A percentile compares a stretch with the other conserved stretches of the same genome.
These are phyloP conservation scores for Aspergillus aculeatinus DNA, from an alignment of 2,329 filamentous ascomycete species.

Conservation along the genomic window DNA sequence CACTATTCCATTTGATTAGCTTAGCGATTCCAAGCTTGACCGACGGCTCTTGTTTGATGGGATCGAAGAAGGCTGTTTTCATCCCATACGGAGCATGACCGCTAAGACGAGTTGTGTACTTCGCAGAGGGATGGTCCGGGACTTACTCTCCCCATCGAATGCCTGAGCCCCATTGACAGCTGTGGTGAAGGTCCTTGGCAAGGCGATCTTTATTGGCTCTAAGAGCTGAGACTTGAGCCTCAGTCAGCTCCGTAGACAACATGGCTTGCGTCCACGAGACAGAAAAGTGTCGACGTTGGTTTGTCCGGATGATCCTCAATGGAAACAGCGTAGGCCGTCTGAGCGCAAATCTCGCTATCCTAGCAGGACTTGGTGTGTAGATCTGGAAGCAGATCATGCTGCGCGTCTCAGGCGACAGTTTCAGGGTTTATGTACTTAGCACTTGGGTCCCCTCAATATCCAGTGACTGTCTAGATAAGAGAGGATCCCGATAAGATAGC, in stretches of 20 bases:
- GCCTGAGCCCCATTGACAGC: slow-evolving; percentile 66
- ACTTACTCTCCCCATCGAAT: slow-evolving; percentile 67
- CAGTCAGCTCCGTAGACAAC: slow-evolving; percentile 47
- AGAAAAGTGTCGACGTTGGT: slow-evolving; percentile 15
- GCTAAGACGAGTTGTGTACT: not conserved
- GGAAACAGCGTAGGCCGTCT: not conserved
- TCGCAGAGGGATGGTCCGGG: not conserved
- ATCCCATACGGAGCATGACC: not conserved
- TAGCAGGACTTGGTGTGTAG: not conserved
- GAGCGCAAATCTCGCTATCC: slow-evolving; percentile 4
- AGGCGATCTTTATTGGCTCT: slow-evolving; percentile 60
- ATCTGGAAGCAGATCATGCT: slow-evolving; percentile 10
- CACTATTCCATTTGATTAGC: slow-evolving; percentile 21
- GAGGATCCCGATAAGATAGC: slow-evolving; percentile 15
- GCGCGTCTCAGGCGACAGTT: not conserved
- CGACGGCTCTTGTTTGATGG: not conserved
- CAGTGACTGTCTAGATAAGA: slow-evolving; percentile 10
- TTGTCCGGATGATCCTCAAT: slow-evolving; percentile 2
- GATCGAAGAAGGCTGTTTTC: not conserved
- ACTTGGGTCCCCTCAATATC: slow-evolving; percentile 2
- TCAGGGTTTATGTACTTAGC: slow-evolving; percentile 5
- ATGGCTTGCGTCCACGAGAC: slow-evolving; percentile 25
- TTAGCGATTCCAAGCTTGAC: not conserved
- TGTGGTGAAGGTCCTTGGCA: slow-evolving; percentile 64
- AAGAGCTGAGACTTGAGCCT: slow-evolving; percentile 52